Evolutionary conservation across 495 filamentous ascomycete genomes (phyloP).

Genomic region (Usnea hakonensis): DNA sequence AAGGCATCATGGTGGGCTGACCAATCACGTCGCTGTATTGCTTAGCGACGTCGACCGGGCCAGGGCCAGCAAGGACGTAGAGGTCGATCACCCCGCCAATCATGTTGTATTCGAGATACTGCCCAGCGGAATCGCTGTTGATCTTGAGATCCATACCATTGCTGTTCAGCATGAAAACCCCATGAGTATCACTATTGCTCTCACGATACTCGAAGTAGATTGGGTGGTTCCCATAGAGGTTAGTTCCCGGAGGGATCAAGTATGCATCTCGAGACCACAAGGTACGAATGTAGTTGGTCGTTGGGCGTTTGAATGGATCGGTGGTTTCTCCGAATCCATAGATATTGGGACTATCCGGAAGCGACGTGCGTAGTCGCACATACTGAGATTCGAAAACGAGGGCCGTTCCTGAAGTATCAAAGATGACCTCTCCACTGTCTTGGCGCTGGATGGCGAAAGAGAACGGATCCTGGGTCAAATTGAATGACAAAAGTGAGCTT

Average conservation of each 20-base stretch:
- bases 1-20: constrained; percentile 68
- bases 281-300: constrained; percentile 67
- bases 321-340: constrained; percentile 79
- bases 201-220: constrained; percentile 75
- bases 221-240: constrained; percentile 78
- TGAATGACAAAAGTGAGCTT: constrained; percentile 53
- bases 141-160: constrained; percentile 88
- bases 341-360: constrained; percentile 60
- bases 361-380: constrained; percentile 57
- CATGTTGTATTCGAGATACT: constrained; percentile 79
- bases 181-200: constrained; percentile 56
- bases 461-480: constrained; percentile 61
- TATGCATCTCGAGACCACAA: constrained; percentile 75
- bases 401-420: constrained; percentile 61
- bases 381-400: constrained; percentile 78
- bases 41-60: constrained; percentile 59
- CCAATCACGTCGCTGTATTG: constrained; percentile 70
- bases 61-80: constrained; percentile 72
- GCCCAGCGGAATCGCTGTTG: constrained; percentile 50
- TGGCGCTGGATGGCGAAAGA: constrained; percentile 62
- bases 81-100: constrained; percentile 77
- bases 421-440: constrained; percentile 61
- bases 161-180: constrained; percentile 73
- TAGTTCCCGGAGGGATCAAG: constrained; percentile 55
- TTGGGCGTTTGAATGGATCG: constrained; percentile 64